These are phyloP conservation scores for Halophytophthora batemanensis DNA, from an alignment of 352 stramenopile species.

Conservation along the genomic window DNA sequence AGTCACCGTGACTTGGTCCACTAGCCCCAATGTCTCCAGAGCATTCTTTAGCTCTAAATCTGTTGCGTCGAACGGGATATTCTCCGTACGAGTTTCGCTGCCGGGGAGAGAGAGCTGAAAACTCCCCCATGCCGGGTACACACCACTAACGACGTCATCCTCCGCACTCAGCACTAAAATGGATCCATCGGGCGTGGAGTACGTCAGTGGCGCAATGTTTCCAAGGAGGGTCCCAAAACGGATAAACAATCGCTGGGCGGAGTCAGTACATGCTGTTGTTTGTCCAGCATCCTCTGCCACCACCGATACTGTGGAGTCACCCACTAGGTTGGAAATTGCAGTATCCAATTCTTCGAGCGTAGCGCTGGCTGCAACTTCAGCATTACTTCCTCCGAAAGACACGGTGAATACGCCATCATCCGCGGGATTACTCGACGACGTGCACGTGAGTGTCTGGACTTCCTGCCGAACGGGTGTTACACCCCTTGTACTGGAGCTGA, in stretches of 20 bases:
- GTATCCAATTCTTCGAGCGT: conserved; percentile 31
- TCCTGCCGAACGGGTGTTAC: conserved; percentile 58
- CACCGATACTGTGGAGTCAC: conserved; percentile 17
- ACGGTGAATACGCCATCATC: conserved; percentile 54
- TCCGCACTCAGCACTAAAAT: conserved; percentile 39
- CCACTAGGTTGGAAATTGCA: conserved; percentile 13
- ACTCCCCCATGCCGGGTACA: conserved; percentile 86
- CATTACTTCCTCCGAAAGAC: conserved; percentile 25
- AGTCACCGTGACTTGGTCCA: conserved; percentile 79
- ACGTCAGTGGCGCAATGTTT: conserved; percentile 53
- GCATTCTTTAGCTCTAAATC: conserved; percentile 44
- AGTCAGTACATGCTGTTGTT: conserved; percentile 45
- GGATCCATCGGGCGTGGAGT: conserved; percentile 23
- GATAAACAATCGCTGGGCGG: conserved; percentile 65
- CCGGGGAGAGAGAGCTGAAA: conserved; percentile 67
- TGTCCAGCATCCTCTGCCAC: conserved; percentile 19
- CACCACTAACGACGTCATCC: conserved; percentile 55
- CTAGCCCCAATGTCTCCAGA: conserved; percentile 73
- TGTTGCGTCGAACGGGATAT: conserved; percentile 69
- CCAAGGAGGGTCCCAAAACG: conserved; percentile 63
- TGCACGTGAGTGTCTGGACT: conserved; percentile 78
- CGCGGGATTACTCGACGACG: conserved; percentile 29
- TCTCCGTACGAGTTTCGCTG: conserved; percentile 40
- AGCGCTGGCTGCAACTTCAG: not conserved
- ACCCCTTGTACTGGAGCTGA: conserved; percentile 32